Evolutionary conservation across 176 grass and related monocot species (phyloP).

Genomic region (Eremochloa ophiuroides): DNA sequence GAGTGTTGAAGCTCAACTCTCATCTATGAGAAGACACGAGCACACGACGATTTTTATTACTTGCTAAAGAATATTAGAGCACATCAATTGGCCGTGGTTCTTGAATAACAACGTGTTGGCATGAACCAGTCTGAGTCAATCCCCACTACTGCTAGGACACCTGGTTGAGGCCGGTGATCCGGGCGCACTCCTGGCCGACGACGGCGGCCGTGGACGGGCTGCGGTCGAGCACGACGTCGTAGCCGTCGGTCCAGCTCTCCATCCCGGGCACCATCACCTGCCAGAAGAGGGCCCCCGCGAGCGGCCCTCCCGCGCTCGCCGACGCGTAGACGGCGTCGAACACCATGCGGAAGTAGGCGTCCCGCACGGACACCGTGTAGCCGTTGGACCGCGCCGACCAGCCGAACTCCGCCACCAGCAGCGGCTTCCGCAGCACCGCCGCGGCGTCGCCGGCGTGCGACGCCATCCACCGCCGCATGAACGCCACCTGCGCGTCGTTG

Average conservation of each 20-base stretch:
- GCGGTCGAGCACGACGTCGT: slow-evolving; percentile 50
- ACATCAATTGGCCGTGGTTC: neutral
- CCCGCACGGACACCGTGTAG: slow-evolving; percentile 40
- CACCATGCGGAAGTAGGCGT: slow-evolving; percentile 50
- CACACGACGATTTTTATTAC: too few relatives aligned
- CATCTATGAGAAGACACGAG: too few relatives aligned
- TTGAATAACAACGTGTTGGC: neutral
- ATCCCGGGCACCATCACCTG: slow-evolving; percentile 71
- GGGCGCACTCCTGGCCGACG: slow-evolving; percentile 40
- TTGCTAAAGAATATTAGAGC: neutral
- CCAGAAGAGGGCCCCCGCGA: slow-evolving; percentile 67
- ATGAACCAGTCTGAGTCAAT: neutral
- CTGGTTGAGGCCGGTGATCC: slow-evolving; percentile 24
- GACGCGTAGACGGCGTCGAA: slow-evolving; percentile 50
- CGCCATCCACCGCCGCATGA: slow-evolving; percentile 63
- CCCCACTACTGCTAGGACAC: neutral
- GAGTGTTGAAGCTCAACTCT: too few relatives aligned
- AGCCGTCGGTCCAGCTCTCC: slow-evolving; percentile 64
- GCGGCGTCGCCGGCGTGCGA: slow-evolving; percentile 48
- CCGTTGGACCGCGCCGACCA: slow-evolving; percentile 45
- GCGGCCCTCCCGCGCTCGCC: slow-evolving; percentile 36
- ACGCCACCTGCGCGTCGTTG: slow-evolving; percentile 42
- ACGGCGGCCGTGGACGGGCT: slow-evolving; percentile 46
- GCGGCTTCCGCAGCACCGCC: slow-evolving; percentile 49
- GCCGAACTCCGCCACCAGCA: slow-evolving; percentile 71